Conservation (phyloP, 495 filamentous ascomycete species). For the Pseudoneurospora amorphoporcata region DNA sequence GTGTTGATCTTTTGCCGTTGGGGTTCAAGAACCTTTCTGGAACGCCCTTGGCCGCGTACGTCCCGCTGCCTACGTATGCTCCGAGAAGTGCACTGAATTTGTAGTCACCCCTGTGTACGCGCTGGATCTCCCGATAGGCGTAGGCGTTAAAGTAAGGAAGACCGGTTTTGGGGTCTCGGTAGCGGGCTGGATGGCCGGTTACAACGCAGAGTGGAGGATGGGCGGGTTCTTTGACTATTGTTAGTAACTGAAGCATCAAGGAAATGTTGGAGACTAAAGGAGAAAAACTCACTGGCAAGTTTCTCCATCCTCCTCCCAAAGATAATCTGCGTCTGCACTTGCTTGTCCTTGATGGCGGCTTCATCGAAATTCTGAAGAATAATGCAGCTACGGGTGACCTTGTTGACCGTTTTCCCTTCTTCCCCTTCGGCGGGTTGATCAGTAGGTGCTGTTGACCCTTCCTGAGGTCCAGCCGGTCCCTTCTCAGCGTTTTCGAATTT, state of each 20-base stretch:
- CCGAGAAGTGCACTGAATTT: constrained; percentile 67
- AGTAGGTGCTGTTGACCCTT: constrained; percentile 2
- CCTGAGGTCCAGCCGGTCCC: constrained; percentile 12
- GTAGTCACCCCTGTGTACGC: constrained; percentile 53
- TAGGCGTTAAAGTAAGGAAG: constrained; percentile 64
- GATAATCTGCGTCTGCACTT: constrained; percentile 43
- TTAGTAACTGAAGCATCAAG: constrained; percentile 2
- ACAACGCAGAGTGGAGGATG: constrained; percentile 57
- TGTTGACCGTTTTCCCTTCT: constrained; percentile 2
- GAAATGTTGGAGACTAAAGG: background rate
- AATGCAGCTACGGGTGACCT: constrained; percentile 39
- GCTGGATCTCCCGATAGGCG: constrained; percentile 63
- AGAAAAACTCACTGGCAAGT: constrained; percentile 33
- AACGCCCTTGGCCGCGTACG: constrained; percentile 53
- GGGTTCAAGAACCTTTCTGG: constrained; percentile 54
- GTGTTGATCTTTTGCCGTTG: constrained; percentile 17
- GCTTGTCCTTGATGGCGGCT: constrained; percentile 41
- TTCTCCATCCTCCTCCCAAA: constrained; percentile 45
- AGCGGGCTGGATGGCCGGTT: constrained; percentile 66
- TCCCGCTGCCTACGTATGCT: constrained; percentile 58
- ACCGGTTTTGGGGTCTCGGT: constrained; percentile 66
- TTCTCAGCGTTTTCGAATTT: background rate
- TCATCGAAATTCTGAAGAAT: constrained; percentile 50
- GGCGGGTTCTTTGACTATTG: constrained; percentile 29
- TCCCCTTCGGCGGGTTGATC: constrained; percentile 16